These are phyloP conservation scores for Scedosporium aurantiacum DNA, from an alignment of 2,329 filamentous ascomycete species.

Conservation along the genomic window DNA sequence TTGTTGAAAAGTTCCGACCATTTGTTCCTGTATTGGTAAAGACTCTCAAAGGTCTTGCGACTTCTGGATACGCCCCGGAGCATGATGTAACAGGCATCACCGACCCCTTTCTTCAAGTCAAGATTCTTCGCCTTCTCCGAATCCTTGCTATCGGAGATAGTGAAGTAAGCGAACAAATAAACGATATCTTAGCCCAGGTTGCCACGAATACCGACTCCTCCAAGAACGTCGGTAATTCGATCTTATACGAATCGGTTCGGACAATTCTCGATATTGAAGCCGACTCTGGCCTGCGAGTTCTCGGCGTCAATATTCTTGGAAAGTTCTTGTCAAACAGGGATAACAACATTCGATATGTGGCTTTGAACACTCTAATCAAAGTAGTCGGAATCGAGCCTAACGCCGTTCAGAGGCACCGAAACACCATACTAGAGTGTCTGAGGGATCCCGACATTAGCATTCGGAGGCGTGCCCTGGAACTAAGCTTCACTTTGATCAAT, in stretches of 20 bases:
- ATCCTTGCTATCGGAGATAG: conserved; percentile 79
- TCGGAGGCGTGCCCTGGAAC: conserved; percentile 81
- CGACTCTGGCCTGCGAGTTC: conserved; percentile 83
- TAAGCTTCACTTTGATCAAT: conserved; percentile 97
- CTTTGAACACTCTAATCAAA: conserved; percentile 93
- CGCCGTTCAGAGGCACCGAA: conserved; percentile 90
- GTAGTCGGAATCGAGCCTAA: conserved; percentile 97
- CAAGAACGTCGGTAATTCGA: conserved; percentile 97
- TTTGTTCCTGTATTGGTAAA: conserved; percentile 78
- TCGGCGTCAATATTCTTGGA: conserved; percentile 95
- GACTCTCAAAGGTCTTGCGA: conserved; percentile 82
- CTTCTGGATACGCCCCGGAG: conserved; percentile 92
- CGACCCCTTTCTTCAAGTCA: conserved; percentile 95
- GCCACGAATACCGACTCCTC: conserved; percentile 96
- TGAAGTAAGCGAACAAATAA: conserved; percentile 90
- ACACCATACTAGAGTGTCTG: conserved; percentile 93
- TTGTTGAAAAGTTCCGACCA: conserved; percentile 83
- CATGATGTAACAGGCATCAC: conserved; percentile 98
- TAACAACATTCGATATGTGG: conserved; percentile 98
- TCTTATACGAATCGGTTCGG: conserved; percentile 91
- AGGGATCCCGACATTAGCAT: conserved; percentile 98
- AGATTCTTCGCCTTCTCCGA: conserved; percentile 77
- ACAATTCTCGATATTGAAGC: conserved; percentile 98
- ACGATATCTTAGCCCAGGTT: conserved; percentile 94
- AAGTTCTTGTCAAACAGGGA: conserved; percentile 98